Conservation (phyloP, 2,329 filamentous ascomycete genomes). For the Pezizomycotina sp. region DNA sequence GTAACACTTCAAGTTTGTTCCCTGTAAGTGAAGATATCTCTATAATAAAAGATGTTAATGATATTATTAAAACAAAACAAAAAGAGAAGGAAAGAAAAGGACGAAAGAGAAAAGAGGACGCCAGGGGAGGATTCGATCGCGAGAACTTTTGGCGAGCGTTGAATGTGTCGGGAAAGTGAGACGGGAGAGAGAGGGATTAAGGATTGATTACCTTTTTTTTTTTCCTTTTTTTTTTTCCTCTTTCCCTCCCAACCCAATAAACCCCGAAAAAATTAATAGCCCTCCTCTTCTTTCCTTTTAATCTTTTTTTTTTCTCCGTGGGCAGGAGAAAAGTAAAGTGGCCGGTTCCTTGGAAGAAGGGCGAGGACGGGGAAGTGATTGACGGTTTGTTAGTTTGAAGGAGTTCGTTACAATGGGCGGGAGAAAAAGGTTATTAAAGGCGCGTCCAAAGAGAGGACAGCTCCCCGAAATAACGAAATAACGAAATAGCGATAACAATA, state of each 20-base stretch:
- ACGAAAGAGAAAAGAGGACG: background rate
- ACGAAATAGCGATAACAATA: too few relatives aligned
- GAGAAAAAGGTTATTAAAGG: background rate
- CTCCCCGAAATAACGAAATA: too few relatives aligned
- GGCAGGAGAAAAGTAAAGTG: background rate
- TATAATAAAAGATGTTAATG: too few relatives aligned
- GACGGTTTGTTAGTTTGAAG: background rate
- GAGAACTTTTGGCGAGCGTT: background rate
- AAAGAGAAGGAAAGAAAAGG: background rate
- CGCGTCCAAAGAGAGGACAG: too few relatives aligned
- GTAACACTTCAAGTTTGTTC: too few relatives aligned
- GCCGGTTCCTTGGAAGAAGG: background rate
- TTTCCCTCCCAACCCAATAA: background rate
- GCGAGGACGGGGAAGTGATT: background rate
- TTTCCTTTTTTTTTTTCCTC: constrained; percentile 2
- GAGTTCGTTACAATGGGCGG: background rate
- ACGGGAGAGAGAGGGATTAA: constrained; percentile 1
- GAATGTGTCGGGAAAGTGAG: background rate
- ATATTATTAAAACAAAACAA: background rate
- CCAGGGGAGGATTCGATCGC: background rate
- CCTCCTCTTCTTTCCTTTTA: background rate
- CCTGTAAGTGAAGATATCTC: too few relatives aligned
- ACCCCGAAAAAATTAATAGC: background rate
- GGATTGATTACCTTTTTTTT: constrained; percentile 3
- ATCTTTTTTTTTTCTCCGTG: background rate